phyloP scores from a whole-genome alignment of 169 alveolate genomes.

The Besnoitia besnoiti region DNA sequence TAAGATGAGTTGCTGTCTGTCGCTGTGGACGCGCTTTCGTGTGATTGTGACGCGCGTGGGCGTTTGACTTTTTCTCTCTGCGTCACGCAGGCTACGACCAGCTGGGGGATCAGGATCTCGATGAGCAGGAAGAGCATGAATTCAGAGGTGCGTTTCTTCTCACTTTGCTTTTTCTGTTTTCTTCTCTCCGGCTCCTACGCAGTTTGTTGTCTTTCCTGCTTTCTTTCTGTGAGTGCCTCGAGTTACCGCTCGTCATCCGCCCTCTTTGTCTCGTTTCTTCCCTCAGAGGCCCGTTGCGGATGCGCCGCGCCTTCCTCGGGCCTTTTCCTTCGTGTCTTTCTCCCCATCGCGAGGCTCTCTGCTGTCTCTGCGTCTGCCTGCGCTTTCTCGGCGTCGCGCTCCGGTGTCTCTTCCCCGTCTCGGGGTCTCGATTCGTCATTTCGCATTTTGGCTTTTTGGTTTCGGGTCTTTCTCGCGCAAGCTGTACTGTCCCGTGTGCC shows the following conservation, averaged over 20 bases:
- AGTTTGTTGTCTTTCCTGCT: not conserved
- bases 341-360: not conserved
- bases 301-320: not conserved
- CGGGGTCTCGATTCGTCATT: not conserved
- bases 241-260: too few species aligned
- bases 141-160: slow-evolving; percentile 39
- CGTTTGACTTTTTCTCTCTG: not conserved
- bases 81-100: slow-evolving; percentile 61
- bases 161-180: not conserved
- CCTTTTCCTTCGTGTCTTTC: not conserved
- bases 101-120: slow-evolving; percentile 67
- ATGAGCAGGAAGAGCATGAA: slow-evolving; percentile 48
- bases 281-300: not conserved
- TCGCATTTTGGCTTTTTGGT: not conserved
- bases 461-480: not conserved
- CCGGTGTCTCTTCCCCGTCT: not conserved
- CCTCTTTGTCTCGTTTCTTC: not conserved
- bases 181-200: not conserved
- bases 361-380: not conserved
- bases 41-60: not conserved
- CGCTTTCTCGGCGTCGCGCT: not conserved
- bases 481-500: not conserved
- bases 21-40: too few species aligned
- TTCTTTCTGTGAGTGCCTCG: too few species aligned
- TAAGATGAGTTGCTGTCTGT: too few species aligned